Conservation (phyloP, 257 asterid species). For the Solanum chiquidenum region DNA sequence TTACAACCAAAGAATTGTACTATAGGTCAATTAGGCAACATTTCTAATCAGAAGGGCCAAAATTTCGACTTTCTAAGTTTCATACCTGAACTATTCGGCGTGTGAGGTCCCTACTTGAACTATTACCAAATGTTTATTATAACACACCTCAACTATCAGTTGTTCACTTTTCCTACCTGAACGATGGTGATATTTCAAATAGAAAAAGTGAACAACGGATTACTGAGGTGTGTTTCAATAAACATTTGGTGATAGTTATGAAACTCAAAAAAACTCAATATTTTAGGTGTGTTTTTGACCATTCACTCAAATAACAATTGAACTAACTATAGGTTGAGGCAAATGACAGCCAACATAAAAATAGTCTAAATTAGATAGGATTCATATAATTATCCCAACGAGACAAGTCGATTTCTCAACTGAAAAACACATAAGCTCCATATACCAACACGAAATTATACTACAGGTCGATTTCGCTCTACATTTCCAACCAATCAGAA, state of each 20-base stretch:
- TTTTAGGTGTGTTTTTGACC: neutral
- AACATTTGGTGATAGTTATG: neutral
- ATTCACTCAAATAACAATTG: neutral
- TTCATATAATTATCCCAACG: neutral
- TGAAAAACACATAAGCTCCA: neutral
- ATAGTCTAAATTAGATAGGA: neutral
- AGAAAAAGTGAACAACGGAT: neutral
- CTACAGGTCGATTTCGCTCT: neutral
- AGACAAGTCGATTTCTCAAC: neutral
- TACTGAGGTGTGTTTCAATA: neutral
- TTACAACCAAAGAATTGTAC: neutral
- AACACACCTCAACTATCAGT: neutral
- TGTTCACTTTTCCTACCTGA: neutral
- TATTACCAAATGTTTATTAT: neutral
- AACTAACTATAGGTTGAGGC: constrained; percentile 40
- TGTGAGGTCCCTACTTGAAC: neutral
- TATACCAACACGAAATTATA: neutral
- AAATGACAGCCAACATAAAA: neutral
- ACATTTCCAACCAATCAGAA: neutral
- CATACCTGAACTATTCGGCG: neutral
- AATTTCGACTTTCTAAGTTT: neutral
- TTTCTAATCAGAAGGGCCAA: neutral
- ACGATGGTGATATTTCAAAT: neutral
- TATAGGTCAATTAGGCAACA: neutral
- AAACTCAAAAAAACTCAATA: neutral